Evolutionary conservation across 2,329 filamentous ascomycete genomes (phyloP).

Genomic region (Fusarium protoensiforme): DNA sequence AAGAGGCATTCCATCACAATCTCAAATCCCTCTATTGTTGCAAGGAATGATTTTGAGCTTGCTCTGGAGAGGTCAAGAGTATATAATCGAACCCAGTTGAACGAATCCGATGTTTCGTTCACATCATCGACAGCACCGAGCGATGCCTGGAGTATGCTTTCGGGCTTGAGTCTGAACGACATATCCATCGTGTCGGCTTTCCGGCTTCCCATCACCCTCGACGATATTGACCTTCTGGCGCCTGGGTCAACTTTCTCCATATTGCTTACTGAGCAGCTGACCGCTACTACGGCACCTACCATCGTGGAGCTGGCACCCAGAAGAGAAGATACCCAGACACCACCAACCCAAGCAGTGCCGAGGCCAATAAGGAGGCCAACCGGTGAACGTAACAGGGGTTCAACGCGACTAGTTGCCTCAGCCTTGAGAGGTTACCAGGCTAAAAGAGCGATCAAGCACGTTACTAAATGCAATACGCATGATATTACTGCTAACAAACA

Average conservation of each 20-base stretch:
- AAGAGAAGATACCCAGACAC: neutral
- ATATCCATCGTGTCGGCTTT: constrained; percentile 5
- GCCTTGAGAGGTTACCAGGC: neutral
- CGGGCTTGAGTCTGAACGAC: constrained; percentile 5
- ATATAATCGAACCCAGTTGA: neutral
- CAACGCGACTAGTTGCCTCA: neutral
- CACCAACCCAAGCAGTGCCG: neutral
- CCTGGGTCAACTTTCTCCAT: constrained; percentile 12
- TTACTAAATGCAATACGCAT: too few relatives aligned
- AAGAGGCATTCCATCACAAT: neutral
- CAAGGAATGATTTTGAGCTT: neutral
- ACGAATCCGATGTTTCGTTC: constrained; percentile 3
- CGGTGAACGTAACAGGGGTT: neutral
- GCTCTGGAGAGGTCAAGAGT: neutral
- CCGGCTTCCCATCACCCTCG: neutral
- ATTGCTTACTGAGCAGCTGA: neutral
- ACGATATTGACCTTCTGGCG: constrained; percentile 4
- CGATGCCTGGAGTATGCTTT: constrained; percentile 8
- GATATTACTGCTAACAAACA: neutral
- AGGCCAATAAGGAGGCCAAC: neutral
- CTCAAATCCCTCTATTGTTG: neutral
- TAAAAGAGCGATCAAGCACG: neutral
- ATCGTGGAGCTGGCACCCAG: accelerated
- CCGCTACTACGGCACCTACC: too few relatives aligned
- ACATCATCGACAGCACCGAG: constrained; percentile 1